Base-by-base conservation (phyloP, 805 yeast genomes). In the Starmerella gropengiesseri region DNA sequence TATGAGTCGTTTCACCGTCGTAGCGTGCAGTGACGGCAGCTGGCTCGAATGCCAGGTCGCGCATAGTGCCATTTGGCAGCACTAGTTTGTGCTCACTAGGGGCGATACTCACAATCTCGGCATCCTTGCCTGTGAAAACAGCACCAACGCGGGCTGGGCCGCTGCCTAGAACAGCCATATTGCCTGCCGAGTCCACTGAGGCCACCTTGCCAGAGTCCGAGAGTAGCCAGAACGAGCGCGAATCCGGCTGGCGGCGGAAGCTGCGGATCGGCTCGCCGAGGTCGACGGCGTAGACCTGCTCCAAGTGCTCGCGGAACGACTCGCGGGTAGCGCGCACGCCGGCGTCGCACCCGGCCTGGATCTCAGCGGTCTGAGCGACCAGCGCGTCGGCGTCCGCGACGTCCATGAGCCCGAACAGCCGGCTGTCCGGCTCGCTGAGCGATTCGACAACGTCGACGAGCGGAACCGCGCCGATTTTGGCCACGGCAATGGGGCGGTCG, bases 401-500 rank as follows among this genome's bases (percentile, higher is more conserved):
- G 2, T 30, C 39, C 18, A 40, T 30, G 5, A n/a, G 13, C 11
- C 50, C 47, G 2, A 41, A 11, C 3, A 44, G 28, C 1, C 12
- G 14, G 19, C 30, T n/a, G n/a, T n/a, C 30, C 6, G 28, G 4
- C 14, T 18, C 17, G 6, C 33, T 14, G 5, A 47, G 22, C 3
- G 35, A 20, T n/a, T 30, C 20, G 4, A 29, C 31, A 7, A 44
- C 41, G 2, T 25, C 26, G 2, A 16, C 21, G 7, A 38, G 14
- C 3, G 21, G n/a, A 2, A 37, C 43, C 5, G 35, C 18, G 13
- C 26, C 20, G 5, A 36, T 1, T 13, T 29, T 27, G 16, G 54
- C 43, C 6, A 47, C 50, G 7, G 44, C 41, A 16, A 50, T 49
- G 11, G 53, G 49, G 19, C 54, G 37, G 34, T 47, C 49, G 17